These are phyloP conservation scores for Backusella luteola DNA, from an alignment of 192 early-diverging fungal genomes.

Conservation along the genomic window DNA sequence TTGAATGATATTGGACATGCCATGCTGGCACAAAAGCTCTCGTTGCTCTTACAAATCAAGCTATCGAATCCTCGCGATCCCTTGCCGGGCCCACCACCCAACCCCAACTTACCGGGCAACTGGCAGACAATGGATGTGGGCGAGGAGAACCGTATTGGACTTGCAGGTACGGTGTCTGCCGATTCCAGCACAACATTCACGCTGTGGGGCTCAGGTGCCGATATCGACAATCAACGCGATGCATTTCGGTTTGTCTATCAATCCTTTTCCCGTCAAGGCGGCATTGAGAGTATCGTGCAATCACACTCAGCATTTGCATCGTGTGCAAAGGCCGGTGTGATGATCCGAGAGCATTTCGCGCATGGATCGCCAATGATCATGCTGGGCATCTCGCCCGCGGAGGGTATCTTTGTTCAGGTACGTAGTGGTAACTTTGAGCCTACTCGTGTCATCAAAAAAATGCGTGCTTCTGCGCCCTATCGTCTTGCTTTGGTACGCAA, in stretches of 20 bases:
- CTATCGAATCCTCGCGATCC: conserved; percentile 17
- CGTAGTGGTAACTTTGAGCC: conserved; percentile 2
- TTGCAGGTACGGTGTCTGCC: conserved; percentile 26
- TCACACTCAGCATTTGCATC: conserved; percentile 31
- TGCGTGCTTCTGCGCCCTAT: conserved; percentile 19
- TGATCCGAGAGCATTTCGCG: conserved; percentile 32
- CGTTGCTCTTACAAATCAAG: conserved; percentile 21
- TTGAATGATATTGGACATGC: conserved; percentile 21
- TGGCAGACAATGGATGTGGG: conserved; percentile 38
- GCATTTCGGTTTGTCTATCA: conserved; percentile 34
- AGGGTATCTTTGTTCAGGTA: conserved; percentile 26
- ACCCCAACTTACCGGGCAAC: conserved; percentile 25
- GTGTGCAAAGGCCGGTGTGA: conserved; percentile 32
- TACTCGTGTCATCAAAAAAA: conserved; percentile 16
- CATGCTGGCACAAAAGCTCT: conserved; percentile 20
- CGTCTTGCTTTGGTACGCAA: conserved; percentile 17
- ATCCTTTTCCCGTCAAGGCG: neutral
- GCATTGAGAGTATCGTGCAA: conserved; percentile 4
- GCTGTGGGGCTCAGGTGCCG: conserved; percentile 29
- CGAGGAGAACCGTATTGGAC: conserved; percentile 16
- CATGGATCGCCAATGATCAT: conserved; percentile 21
- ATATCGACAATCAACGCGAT: conserved; percentile 18
- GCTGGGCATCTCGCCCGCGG: conserved; percentile 26
- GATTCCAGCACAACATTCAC: conserved; percentile 30
- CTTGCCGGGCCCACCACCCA: conserved; percentile 18